Base-by-base conservation (phyloP, 163 green algal genomes). In the Scenedesmus sp. region DNA sequence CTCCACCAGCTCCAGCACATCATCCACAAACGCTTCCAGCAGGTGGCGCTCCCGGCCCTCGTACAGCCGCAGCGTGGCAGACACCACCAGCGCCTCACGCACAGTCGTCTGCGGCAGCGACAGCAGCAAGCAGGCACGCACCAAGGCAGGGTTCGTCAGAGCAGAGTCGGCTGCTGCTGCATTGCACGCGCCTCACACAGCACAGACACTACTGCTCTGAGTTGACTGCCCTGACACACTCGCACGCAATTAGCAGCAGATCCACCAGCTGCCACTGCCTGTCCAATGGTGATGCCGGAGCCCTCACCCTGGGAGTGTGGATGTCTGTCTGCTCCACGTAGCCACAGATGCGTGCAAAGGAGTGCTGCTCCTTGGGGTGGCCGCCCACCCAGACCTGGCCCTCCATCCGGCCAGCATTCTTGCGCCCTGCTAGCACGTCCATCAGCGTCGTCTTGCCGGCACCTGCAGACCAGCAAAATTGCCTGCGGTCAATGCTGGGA, bases 361-460 rank as follows among this genome's bases (percentile, higher is more conserved):
- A 68, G 86, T 86, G 44, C 26, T 68, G 43, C 37, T 85, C 43
- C 68, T 76, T 68, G n/a, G 72, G 44, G 88, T 98, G 90, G 30
- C 88, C 88, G 44, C 56, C 88, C 18, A 92, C 59, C 42, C 30
- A 76, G n/a, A 93, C 46, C 49, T 86, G 49, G n/a, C 81, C 81
- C 49, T 86, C 81, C 13, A 84, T 33, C 16, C 81, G 37, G 46
- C 90, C 90, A 22, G 85, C 20, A 26, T 46, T 93, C 85, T 93
- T 93, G 65, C 90, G 81, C 0, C 72, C 70, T 0, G 91, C 91
- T 53, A 93, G 81, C 86, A 93, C 87, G 40, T 93, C 91, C 92
- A 98, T 94, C 73, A 98, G 91, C 0, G 97, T 98, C 1, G 96
- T 97, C 94, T 98, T 98, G 90, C 96, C 96, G 4, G 96, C 96